Conservation (phyloP, 345 rosid species). For the Litchi chinensis region DNA sequence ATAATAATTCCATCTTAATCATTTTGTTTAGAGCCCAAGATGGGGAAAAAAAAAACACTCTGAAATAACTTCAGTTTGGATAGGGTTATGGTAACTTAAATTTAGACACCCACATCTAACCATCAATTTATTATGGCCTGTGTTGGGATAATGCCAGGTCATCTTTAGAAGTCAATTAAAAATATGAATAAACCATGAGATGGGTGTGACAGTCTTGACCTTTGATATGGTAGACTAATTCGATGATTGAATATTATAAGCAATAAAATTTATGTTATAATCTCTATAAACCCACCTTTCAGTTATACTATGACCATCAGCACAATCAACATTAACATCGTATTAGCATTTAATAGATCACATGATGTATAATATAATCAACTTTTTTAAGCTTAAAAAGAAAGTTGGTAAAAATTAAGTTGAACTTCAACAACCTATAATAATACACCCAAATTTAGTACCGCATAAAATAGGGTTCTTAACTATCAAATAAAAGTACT, state of each 20-base stretch:
- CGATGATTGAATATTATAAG: not conserved
- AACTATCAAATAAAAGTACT: slow-evolving; percentile 4
- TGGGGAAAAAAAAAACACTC: not conserved
- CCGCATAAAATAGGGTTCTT: not conserved
- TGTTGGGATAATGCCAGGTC: not conserved
- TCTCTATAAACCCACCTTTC: not conserved
- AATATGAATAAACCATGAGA: too few relatives aligned
- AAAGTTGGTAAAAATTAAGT: slow-evolving; percentile 3
- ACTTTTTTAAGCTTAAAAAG: not conserved
- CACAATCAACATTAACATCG: not conserved
- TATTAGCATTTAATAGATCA: not conserved
- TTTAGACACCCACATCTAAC: not conserved
- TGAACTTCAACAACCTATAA: not conserved
- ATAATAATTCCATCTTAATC: not conserved
- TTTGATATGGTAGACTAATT: not conserved
- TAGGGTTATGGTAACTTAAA: not conserved
- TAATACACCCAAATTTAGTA: not conserved
- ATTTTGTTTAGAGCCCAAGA: slow-evolving; percentile 2
- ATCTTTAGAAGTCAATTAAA: not conserved
- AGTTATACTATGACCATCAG: slow-evolving; percentile 6
- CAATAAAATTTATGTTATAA: too few relatives aligned
- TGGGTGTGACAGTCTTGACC: not conserved
- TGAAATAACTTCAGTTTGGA: not conserved
- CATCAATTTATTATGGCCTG: not conserved
- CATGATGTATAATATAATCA: not conserved